phyloP scores from a whole-genome alignment of 768 basidiomycete species.

The Hortiboletus flavorubellus region DNA sequence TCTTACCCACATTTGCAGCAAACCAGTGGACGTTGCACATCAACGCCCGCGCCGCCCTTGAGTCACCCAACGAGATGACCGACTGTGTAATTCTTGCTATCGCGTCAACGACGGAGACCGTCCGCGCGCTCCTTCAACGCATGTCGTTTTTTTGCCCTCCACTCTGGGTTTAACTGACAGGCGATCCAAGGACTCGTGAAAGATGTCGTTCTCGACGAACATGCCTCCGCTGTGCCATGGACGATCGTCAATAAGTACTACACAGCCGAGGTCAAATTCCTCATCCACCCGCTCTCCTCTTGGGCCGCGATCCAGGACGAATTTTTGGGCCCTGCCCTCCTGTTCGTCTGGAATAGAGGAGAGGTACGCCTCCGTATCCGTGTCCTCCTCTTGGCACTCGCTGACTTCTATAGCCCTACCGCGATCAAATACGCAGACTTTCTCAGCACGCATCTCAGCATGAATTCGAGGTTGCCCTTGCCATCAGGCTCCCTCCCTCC shows the following conservation, averaged over 20 bases:
- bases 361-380: constrained; percentile 46
- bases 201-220: constrained; percentile 16
- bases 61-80: constrained; percentile 1
- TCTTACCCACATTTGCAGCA: not conserved
- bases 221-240: constrained; percentile 51
- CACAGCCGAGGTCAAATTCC: constrained; percentile 70
- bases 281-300: constrained; percentile 44
- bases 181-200: constrained; percentile 22
- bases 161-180: constrained; percentile 16
- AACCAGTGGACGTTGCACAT: not conserved
- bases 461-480: constrained; percentile 71
- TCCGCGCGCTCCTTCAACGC: constrained; percentile 24
- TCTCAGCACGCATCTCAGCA: constrained; percentile 45
- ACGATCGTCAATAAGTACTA: constrained; percentile 81
- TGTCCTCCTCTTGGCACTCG: not conserved
- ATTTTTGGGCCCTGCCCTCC: constrained; percentile 54
- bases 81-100: constrained; percentile 29
- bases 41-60: too few species aligned
- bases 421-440: constrained; percentile 51
- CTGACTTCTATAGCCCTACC: constrained; percentile 47
- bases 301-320: constrained; percentile 40
- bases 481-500: constrained; percentile 48
- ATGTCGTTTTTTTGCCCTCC: constrained; percentile 3
- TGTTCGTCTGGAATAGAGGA: constrained; percentile 68
- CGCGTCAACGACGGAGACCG: constrained; percentile 19